Base-by-base conservation (phyloP, 495 filamentous ascomycete species). In the Penicillium simplicissimum region DNA sequence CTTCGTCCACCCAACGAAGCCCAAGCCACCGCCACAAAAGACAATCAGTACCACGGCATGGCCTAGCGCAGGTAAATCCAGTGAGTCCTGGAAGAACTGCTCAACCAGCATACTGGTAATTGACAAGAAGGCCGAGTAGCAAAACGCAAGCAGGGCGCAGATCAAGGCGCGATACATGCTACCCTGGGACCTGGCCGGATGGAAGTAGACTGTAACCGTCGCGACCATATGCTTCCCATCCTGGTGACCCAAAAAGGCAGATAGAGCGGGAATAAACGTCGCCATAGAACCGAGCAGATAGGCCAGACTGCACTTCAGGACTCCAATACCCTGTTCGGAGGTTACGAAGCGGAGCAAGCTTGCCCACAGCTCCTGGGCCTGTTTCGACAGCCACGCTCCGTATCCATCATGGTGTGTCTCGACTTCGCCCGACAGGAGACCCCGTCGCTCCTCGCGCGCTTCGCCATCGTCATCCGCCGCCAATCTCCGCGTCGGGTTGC, bases 201-300 rank as follows among this genome's bases (percentile, higher is more conserved):
- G 93, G 74, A 98, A 98, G 67, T 97, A 98, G 10, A 97, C 93
- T 19, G 90, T 92, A 52, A 96, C 85, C 3, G 93, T 96, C 51
- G 92, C 91, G 40, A 96, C 93, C 78, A 98, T 88, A 75, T 98
- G 95, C 72, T 98, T 98, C 23, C 93, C 92, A 80, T 98, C 94
- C 68, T 94, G 90, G 61, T 87, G 83, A 6, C 95, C 95, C 37
- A 98, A 78, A 58, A 89, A 79, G 3, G 79, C 76, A 4, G 92
- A 85, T 52, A 97, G 80, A 4, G 85, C 82, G 6, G 87, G 85
- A 63, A 91, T 87, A 66, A 94, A 97, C 1, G 95, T 98, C 14
- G 87, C 92, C 71, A 96, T 76, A 58, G 92, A 96, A 10, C 90
- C 95, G 19, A 98, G 71, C 7, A 96, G 77, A 76, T 98, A 98